phyloP scores from a whole-genome alignment of 192 early-diverging fungal species.

The Gamsiella multidivaricata region DNA sequence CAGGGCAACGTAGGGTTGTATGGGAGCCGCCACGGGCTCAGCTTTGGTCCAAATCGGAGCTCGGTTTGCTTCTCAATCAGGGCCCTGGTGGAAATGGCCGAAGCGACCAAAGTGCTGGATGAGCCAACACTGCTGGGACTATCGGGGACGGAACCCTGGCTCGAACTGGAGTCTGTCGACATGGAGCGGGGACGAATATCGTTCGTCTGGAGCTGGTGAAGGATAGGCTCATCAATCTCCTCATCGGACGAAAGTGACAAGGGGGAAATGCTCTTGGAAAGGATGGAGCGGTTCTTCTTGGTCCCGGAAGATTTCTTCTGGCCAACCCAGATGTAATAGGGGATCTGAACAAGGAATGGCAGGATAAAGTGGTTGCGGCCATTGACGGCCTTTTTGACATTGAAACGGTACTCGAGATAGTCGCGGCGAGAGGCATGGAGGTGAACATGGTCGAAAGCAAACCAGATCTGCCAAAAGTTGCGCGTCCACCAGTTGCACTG shows the following conservation, averaged over 20 bases:
- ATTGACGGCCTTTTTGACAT: slow-evolving; percentile 78
- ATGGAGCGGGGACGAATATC: slow-evolving; percentile 43
- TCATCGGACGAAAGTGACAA: slow-evolving; percentile 2
- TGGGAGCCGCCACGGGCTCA: slow-evolving; percentile 60
- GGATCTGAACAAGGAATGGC: slow-evolving; percentile 79
- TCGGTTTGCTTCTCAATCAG: slow-evolving; percentile 14
- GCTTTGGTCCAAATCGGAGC: slow-evolving; percentile 40
- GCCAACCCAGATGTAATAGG: slow-evolving; percentile 90
- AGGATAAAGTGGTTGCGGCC: slow-evolving; percentile 79
- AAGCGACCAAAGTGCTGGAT: slow-evolving; percentile 30
- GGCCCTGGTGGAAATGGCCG: slow-evolving; percentile 1
- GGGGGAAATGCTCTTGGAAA: background rate
- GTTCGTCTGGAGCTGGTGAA: slow-evolving; percentile 16
- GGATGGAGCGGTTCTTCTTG: background rate
- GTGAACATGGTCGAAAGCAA: slow-evolving; percentile 86
- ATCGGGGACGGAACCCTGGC: slow-evolving; percentile 21
- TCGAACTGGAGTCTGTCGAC: slow-evolving; percentile 47
- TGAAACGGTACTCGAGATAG: slow-evolving; percentile 87
- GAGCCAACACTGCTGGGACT: slow-evolving; percentile 42
- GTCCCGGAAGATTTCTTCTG: slow-evolving; percentile 50
- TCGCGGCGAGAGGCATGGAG: slow-evolving; percentile 81
- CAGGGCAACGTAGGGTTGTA: slow-evolving; percentile 64
- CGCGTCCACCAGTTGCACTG: slow-evolving; percentile 82
- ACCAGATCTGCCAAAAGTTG: slow-evolving; percentile 91
- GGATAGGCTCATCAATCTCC: slow-evolving; percentile 16